Evolutionary conservation across 1,284 basidiomycete genomes (phyloP).

Genomic region (Cutaneotrichosporon sp.): DNA sequence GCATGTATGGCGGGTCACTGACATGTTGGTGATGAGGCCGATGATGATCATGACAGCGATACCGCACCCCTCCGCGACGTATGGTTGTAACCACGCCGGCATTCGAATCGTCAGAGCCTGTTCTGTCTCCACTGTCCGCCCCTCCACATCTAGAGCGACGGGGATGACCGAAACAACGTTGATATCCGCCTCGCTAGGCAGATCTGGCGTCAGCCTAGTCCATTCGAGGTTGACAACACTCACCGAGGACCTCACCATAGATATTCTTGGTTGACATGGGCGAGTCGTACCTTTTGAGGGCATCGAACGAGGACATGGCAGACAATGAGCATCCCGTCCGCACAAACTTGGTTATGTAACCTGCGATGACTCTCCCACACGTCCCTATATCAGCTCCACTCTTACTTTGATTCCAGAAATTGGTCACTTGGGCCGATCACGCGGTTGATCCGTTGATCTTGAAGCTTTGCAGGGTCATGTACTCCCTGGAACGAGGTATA

Average conservation of each 20-base stretch:
- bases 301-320: background rate
- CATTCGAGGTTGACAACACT: background rate
- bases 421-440: too few relatives aligned
- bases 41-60: constrained; percentile 5
- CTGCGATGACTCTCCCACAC: background rate
- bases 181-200: background rate
- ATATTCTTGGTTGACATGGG: background rate
- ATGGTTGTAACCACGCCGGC: constrained; percentile 8
- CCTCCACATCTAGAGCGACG: background rate
- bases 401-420: too few relatives aligned
- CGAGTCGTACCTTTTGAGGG: background rate
- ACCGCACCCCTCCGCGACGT: constrained; percentile 6
- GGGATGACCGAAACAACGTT: background rate
- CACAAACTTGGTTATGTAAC: background rate
- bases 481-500: too few relatives aligned
- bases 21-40: constrained; percentile 13
- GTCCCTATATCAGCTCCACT: too few relatives aligned
- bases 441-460: too few relatives aligned
- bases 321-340: background rate
- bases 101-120: background rate
- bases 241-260: background rate
- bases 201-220: background rate
- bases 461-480: too few relatives aligned
- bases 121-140: background rate
- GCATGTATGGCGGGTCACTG: background rate